Conservation (phyloP, 192 early-diverging fungal genomes). For the Funneliformis geosporum region DNA sequence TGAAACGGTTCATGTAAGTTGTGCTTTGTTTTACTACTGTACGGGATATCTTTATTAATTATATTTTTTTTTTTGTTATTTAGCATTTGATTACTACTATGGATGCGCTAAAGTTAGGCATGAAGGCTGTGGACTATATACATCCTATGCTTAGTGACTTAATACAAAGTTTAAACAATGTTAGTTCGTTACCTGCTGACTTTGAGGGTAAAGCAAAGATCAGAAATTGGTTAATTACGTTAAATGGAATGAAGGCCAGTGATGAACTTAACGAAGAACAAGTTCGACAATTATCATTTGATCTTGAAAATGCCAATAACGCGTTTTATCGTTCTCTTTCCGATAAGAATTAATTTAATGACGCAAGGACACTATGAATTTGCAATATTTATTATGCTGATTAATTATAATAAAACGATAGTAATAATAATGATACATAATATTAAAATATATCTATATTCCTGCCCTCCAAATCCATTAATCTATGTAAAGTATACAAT, state of each 20-base stretch:
- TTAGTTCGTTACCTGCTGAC: constrained; percentile 70
- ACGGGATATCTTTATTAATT: not conserved
- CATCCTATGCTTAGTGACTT: constrained; percentile 87
- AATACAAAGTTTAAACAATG: constrained; percentile 85
- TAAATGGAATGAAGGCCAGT: constrained; percentile 93
- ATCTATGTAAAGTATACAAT: no score
- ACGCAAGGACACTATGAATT: not conserved
- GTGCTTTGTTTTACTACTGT: not conserved
- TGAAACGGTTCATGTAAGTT: constrained; percentile 64
- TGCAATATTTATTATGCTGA: no score
- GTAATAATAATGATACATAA: no score
- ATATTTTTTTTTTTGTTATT: constrained; percentile 11
- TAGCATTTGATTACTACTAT: constrained; percentile 90
- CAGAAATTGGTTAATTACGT: constrained; percentile 82
- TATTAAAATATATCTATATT: no score
- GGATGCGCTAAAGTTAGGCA: constrained; percentile 84
- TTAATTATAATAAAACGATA: no score
- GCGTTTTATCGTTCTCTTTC: constrained; percentile 60
- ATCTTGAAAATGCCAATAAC: constrained; percentile 74
- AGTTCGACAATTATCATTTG: constrained; percentile 89
- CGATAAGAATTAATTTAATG: constrained; percentile 18
- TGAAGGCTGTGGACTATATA: constrained; percentile 85
- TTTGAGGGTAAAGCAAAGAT: constrained; percentile 83
- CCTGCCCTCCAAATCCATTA: no score
- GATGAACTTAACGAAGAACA: constrained; percentile 85